phyloP scores from a whole-genome alignment of 192 early-diverging fungal species.

The Haplosporangium gracile region DNA sequence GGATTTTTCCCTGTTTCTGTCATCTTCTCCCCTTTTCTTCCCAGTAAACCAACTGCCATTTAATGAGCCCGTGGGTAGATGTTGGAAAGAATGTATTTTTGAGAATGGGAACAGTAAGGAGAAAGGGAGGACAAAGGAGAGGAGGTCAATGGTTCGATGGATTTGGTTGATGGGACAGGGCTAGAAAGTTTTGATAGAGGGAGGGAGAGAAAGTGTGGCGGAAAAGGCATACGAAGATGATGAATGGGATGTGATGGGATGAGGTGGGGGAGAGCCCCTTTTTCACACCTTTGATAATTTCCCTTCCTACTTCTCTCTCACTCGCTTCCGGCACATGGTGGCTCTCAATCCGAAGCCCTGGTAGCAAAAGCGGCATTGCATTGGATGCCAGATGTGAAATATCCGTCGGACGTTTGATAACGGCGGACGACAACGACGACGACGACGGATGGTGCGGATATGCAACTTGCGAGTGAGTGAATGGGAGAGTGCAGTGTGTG shows the following conservation, averaged over 20 bases:
- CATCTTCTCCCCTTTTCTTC: neutral
- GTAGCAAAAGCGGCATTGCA: neutral
- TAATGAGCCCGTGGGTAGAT: neutral
- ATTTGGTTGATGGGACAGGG: neutral
- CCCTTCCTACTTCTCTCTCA: no score
- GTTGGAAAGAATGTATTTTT: neutral
- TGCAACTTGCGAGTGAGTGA: neutral
- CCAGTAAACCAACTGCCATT: neutral
- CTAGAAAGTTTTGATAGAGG: neutral
- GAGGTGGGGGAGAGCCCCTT: neutral
- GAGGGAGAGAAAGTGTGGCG: neutral
- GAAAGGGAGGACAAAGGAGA: neutral
- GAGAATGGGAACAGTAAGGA: neutral
- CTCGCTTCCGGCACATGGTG: neutral
- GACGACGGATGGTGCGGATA: no score
- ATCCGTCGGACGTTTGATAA: no score
- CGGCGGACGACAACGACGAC: no score
- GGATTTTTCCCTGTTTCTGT: neutral
- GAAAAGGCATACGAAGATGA: neutral
- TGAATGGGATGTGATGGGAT: neutral
- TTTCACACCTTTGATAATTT: neutral
- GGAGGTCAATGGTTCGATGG: neutral
- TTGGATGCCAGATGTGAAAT: neutral
- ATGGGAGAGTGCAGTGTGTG: neutral
- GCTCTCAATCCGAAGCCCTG: slow-evolving; percentile 1